Base-by-base conservation (phyloP, 257 asterid species). In the Nicotiana paniculata region DNA sequence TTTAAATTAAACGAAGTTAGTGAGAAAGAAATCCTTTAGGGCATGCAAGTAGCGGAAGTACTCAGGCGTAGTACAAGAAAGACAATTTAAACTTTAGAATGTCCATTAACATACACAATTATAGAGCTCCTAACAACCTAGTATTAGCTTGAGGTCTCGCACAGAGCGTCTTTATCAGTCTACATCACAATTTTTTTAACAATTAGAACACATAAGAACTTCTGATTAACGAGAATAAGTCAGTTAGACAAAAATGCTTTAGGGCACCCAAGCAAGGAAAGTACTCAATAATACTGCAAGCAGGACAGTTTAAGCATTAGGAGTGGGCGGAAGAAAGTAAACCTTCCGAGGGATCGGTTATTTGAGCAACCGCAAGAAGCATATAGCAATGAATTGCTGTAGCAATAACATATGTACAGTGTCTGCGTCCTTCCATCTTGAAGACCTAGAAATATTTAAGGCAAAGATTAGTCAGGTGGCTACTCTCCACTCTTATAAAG, bases 301-400 rank as follows among this genome's bases (percentile, higher is more conserved):
- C 33, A 48, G 7, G 43, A 74, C 43, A 48, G 32, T 28, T 18
- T 16, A 18, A 53, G 26, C 79, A 81, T 32, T 30, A 24, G 53
- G 4, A 16, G 15, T 18, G 43, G 16, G 3, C 15, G 1, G 32
- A 67, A 66, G 77, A n/a, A 53, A 81, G 28, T 24, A 32, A 30
- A 84, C 87, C 87, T 81, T 84, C 87, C 65, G 80, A 51, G 12
- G 87, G 87, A 35, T 84, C 80, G 33, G 87, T 84, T n/a, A 81
- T 66, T 24, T 63, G 82, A 69, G 84, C 61, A 63, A 18, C 67
- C 30, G 33, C 70, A 84, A 84, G 82, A 24, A 74, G 77, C 77
- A 77, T 53, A 62, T 37, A 84, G 78, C 66, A 80, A 80, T 53
- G 59, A 84, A 72, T 46, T 18, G 55, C 15, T n/a, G 55, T 66